Base-by-base conservation (phyloP, 495 filamentous ascomycete species). In the Penicillium fimorum region DNA sequence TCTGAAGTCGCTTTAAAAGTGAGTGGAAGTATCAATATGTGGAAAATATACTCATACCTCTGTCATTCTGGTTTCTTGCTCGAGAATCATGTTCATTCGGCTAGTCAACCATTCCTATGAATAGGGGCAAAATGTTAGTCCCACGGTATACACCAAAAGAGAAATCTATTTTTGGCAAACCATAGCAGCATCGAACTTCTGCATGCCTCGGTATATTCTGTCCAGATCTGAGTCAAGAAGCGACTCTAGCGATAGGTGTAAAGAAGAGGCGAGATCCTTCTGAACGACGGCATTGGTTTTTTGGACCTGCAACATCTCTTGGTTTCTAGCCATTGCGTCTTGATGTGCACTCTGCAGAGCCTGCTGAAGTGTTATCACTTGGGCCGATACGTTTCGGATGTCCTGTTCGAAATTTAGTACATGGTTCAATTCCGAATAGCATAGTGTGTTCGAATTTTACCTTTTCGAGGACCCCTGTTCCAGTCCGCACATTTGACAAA, bases 1-100 rank as follows among this genome's bases (percentile, higher is more conserved):
- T 47, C 37, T 60, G 64, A 6, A 81, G 60, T 27, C 67, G 75
- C 77, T 79, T 27, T n/a, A 12, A 18, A 40, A 0, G 22, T 75
- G 50, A 74, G 66, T 27, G 18, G 12, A n/a, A 13, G 8, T 41
- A 6, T 5, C 24, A 7, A 41, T 18, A 18, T 5, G 2, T 27
- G 0, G 20, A 45, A 48, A 32, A 13, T 33, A 5, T 33, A 20
- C n/a, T 53, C 69, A 15, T 51, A 76, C 76, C 67, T 77, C 60
- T 10, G 65, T 55, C 32, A 77, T 57, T 37, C 55, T 58, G 25
- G 40, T 59, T 47, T 74, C 73, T 53, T 70, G 68, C 35, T 75
- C 67, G 11, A 72, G 47, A 24, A 75, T 60, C 24, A 64, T 42
- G 4, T 53, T 55, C 22, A 76, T 57, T 30, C 65, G 69, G 41